These are phyloP conservation scores for Gleditsia sinensis DNA, from an alignment of 306 rosid species.

Conservation along the genomic window DNA sequence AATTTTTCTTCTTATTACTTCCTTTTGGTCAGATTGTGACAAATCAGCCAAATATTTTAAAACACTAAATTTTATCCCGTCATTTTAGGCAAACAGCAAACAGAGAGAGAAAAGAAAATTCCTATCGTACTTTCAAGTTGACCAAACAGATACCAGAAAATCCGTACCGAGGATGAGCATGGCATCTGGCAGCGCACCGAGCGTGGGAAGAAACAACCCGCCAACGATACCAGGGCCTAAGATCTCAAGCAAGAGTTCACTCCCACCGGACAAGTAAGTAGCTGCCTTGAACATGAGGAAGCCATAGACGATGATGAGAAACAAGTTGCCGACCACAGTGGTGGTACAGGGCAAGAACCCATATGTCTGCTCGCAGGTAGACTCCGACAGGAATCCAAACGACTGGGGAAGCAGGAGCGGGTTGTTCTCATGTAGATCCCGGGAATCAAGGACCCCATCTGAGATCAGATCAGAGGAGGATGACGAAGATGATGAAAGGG, in stretches of 20 bases:
- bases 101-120: not conserved
- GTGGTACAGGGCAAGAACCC: slow-evolving; percentile 87
- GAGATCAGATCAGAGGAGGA: slow-evolving; percentile 53
- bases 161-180: slow-evolving; percentile 56
- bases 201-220: slow-evolving; percentile 83
- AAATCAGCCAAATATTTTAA: not conserved
- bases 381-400: slow-evolving; percentile 30
- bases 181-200: slow-evolving; percentile 61
- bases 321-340: slow-evolving; percentile 55
- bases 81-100: not conserved
- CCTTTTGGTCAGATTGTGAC: not conserved
- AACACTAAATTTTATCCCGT: not conserved
- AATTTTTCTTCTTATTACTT: not conserved
- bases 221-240: slow-evolving; percentile 96
- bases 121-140: not conserved
- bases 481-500: not conserved
- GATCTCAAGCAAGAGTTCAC: slow-evolving; percentile 86
- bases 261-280: slow-evolving; percentile 70
- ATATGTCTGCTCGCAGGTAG: slow-evolving; percentile 76
- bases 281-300: slow-evolving; percentile 78
- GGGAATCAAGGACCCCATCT: slow-evolving; percentile 46
- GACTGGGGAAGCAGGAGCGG: slow-evolving; percentile 6
- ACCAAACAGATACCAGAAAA: not conserved
- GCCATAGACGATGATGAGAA: slow-evolving; percentile 70
- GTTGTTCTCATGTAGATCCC: slow-evolving; percentile 8